Percentiles rank a stretch among this genome's conserved stretches.
Evolutionary conservation across 2,329 filamentous ascomycete genomes (phyloP).

Genomic region (Aspergillus novofumigatus): DNA sequence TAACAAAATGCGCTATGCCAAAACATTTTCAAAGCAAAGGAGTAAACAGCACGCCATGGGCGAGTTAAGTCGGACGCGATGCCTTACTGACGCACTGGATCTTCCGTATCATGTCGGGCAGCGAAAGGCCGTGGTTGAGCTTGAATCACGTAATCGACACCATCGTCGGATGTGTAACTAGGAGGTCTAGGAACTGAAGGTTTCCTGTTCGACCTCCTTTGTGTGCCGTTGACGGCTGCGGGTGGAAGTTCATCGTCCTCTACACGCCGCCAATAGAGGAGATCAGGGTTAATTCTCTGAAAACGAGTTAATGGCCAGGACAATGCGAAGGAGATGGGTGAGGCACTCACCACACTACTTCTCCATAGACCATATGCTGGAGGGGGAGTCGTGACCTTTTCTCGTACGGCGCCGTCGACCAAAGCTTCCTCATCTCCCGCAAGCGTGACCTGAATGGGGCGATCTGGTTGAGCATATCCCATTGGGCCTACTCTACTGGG

Average conservation of each 20-base stretch:
- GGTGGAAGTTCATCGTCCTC: constrained; percentile 8
- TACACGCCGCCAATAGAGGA: constrained; percentile 75
- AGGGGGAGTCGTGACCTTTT: constrained; percentile 57
- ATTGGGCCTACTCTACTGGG: constrained; percentile 52
- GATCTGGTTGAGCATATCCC: constrained; percentile 65
- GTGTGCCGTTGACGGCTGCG: background rate
- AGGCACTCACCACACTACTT: constrained; percentile 67
- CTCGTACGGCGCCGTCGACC: constrained; percentile 45
- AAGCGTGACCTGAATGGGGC: constrained; percentile 73
- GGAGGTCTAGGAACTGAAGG: constrained; percentile 57
- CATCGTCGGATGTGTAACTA: constrained; percentile 72
- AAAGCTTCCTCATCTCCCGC: constrained; percentile 69
- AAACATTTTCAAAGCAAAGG: background rate
- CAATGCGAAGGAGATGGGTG: too few species aligned
- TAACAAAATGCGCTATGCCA: background rate
- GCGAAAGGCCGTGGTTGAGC: constrained; percentile 58
- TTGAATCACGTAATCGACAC: constrained; percentile 67
- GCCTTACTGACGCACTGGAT: background rate
- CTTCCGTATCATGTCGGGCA: constrained; percentile 25
- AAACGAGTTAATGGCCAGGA: constrained; percentile 1
- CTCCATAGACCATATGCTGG: constrained; percentile 85
- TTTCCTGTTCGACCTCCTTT: constrained; percentile 14
- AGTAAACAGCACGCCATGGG: background rate
- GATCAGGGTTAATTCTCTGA: constrained; percentile 71
- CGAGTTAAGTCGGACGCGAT: background rate